A percentile compares a stretch with the other conserved stretches of the same genome.
phyloP scores from a whole-genome alignment of 2,329 filamentous ascomycete genomes.

The Talaromyces sp. region DNA sequence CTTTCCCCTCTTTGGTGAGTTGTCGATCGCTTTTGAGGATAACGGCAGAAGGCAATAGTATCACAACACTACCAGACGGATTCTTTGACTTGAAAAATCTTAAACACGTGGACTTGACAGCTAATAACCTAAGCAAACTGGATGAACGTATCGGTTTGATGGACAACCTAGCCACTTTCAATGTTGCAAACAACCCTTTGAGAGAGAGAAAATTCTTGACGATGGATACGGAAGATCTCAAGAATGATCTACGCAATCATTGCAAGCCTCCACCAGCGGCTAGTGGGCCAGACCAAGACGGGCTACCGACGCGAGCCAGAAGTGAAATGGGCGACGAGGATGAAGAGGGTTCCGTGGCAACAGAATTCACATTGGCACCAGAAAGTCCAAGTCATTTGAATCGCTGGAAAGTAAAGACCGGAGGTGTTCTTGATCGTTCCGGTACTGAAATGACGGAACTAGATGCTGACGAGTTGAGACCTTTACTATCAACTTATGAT shows the following conservation, averaged over 20 bases:
- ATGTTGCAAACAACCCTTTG: conserved; percentile 83
- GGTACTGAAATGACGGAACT: conserved; percentile 59
- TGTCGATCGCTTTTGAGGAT: conserved; percentile 74
- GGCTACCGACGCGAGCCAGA: background rate
- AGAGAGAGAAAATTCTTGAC: conserved; percentile 81
- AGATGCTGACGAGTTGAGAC: conserved; percentile 47
- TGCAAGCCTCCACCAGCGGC: conserved; percentile 47
- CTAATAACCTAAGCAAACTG: conserved; percentile 74
- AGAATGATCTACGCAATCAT: conserved; percentile 65
- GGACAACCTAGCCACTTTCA: conserved; percentile 70
- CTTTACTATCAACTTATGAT: conserved; percentile 45
- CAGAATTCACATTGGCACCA: conserved; percentile 39
- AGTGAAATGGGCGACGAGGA: conserved; percentile 23
- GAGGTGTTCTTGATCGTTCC: conserved; percentile 63
- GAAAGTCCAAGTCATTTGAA: conserved; percentile 41
- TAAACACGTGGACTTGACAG: conserved; percentile 75
- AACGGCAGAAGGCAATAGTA: conserved; percentile 75
- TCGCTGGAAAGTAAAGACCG: conserved; percentile 37
- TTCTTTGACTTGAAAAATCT: conserved; percentile 66
- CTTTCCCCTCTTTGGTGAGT: conserved; percentile 67
- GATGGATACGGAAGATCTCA: conserved; percentile 76
- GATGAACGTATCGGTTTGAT: conserved; percentile 76
- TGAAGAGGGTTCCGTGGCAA: conserved; percentile 38
- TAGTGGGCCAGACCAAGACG: background rate
- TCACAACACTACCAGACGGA: conserved; percentile 71